Base-by-base conservation (phyloP, 1,284 basidiomycete genomes). In the Trichosporon inkin region DNA sequence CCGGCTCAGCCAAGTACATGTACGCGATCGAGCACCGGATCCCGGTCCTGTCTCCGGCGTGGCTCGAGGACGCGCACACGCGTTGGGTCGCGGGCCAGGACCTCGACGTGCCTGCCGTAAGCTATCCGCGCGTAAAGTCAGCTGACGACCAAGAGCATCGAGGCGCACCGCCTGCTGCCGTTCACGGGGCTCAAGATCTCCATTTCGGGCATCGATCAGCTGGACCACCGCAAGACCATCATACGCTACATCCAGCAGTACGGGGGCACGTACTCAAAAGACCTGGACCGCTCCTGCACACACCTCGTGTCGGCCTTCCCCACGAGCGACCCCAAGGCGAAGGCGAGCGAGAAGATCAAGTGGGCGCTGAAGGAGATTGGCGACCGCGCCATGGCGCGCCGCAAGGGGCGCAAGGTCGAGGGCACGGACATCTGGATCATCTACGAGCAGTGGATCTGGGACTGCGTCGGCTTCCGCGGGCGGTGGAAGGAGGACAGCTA, bases 391-490 rank as follows among this genome's bases (percentile, higher is more conserved):
- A 64, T 65, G 22, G 52, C 52, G 14, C 61, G 69, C 34, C 56
- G 71, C n/a, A 64, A 68, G 34, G 73, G 74, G 1, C 66, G 67
- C 37, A 66, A 62, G 28, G 53, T 62, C 14, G 66, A 68, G 1
- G 64, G 56, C 24, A 69, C 71, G 11, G 68, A 71, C 55, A 74
- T 75, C 36, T 63, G 65, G 52, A 71, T 77, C 54, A 68, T 75
- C 3, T 76, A 77, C 61, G 74, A 77, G 53, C 74, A 77, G 55
- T 79, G 77, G 77, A 66, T 79, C n/a, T 78, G 76, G 76, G 77
- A 79, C 67, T 78, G 77, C 52, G 67, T 76, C 10, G 71, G 63
- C 11, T 78, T 69, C 55, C 57, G 61, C 11, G 77, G 76, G 6
- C 67, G 75, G 36, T 77, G 70, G 65, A 71, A 67, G 60, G 76